Evolutionary conservation across 768 basidiomycete species (phyloP), one percentile per base, ranked within the genome.

Genomic region (Russula abietina): DNA sequence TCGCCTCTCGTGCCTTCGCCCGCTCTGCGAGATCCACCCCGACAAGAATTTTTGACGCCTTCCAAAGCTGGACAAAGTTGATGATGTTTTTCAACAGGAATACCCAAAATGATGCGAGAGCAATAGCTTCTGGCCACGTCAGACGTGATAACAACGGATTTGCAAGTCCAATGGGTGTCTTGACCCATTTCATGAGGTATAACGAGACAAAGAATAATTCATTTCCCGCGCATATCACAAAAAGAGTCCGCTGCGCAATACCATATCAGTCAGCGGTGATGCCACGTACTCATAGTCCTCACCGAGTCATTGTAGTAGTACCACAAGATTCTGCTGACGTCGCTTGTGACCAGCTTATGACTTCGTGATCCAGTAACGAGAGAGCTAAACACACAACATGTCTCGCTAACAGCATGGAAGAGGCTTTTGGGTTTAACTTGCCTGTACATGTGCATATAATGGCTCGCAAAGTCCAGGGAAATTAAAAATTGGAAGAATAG

Each of bases 391-490:
- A 24, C 19, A 50, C n/a, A 32, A 53, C 54, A 49, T 69, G 62
- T 51, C 60, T 61, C 66, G 45, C 22, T 39, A 48, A 33, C 2
- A 16, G 3, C 3, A 33, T 14, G 30, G 41, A 12, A 33, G 30
- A 36, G 12, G 24, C 8, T 28, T 43, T 19, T 48, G 16, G 48
- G 16, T 51, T 17, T 58, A 5, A 41, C 81, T 57, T 69, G 95
- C 96, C 96, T 97, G 75, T 98, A 97, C 97, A 98, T 99, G 74
- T 98, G 97, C 85, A 98, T 98, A 76, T 98, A 98, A 75, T 98
- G 97, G 68, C 93, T 96, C 69, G 90, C 88, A 73, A 99, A 99
- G 74, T 99, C 97, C 61, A 99, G 84, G 0, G 95, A 85, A 75
- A 99, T 99, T 65, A 99, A 84, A 77, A 91, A 88, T 75, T 97